A percentile compares a stretch with the other conserved stretches of the same genome.
phyloP scores from a whole-genome alignment of 2,329 filamentous ascomycete genomes.

The Sporothrix pallida region DNA sequence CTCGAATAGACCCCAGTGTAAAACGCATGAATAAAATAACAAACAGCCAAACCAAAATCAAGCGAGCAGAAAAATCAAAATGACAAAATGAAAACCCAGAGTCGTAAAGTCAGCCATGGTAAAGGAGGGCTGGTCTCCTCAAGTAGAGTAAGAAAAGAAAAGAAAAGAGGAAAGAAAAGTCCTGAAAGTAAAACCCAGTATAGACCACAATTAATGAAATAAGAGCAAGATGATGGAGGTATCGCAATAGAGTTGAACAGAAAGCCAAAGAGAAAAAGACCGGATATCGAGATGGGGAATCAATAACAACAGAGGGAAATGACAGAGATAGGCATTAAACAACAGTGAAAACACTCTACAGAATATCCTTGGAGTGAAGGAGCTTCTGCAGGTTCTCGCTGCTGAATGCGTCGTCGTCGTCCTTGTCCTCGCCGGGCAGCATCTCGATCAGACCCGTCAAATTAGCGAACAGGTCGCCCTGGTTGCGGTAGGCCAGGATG shows the following conservation, averaged over 20 bases:
- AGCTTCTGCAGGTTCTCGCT: conserved; percentile 59
- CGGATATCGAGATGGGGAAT: conserved; percentile 7
- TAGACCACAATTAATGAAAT: not conserved
- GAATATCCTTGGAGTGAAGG: conserved; percentile 58
- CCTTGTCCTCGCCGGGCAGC: conserved; percentile 71
- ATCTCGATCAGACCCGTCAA: conserved; percentile 85
- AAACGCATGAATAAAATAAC: not conserved
- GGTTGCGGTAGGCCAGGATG: conserved; percentile 83
- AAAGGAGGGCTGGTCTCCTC: conserved; percentile 22
- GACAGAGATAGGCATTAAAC: not conserved
- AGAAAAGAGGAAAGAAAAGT: not conserved
- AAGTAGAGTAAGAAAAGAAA: not conserved
- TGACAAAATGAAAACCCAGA: conserved; percentile 7
- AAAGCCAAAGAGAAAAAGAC: not conserved
- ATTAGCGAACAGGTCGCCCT: conserved; percentile 88
- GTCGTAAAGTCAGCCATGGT: conserved; percentile 20
- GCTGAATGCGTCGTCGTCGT: conserved; percentile 65
- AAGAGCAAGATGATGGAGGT: not conserved
- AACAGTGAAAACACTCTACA: conserved; percentile 46
- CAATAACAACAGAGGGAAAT: not conserved
- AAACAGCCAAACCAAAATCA: not conserved
- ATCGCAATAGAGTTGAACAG: not conserved
- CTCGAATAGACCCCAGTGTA: not conserved
- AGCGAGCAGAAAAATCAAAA: not conserved
- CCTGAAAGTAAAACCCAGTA: not conserved